Conservation (phyloP, 208 protist genomes). For the Wallacemonas sp. region DNA sequence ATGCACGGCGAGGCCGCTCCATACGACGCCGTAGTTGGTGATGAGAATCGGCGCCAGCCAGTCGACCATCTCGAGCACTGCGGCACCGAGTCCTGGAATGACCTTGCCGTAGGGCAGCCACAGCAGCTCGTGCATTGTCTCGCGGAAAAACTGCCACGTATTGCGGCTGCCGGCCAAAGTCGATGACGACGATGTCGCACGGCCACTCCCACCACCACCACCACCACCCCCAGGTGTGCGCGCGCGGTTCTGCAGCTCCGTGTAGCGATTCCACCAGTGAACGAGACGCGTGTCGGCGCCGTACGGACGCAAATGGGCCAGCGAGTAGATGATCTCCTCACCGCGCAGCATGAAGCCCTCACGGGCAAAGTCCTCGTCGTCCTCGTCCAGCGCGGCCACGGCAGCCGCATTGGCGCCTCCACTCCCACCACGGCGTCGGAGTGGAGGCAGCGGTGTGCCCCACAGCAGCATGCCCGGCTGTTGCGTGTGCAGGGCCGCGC, state of each 20-base stretch:
- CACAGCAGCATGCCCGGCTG: slow-evolving; percentile 13
- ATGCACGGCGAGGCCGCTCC: slow-evolving; percentile 25
- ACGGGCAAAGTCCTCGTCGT: slow-evolving; percentile 20
- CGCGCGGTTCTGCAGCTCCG: slow-evolving; percentile 26
- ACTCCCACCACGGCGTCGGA: neutral
- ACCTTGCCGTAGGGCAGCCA: slow-evolving; percentile 35
- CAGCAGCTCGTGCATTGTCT: slow-evolving; percentile 19
- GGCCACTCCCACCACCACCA: neutral
- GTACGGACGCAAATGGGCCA: slow-evolving; percentile 66
- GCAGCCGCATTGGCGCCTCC: too few relatives aligned
- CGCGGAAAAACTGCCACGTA: slow-evolving; percentile 11
- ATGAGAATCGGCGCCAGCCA: slow-evolving; percentile 42
- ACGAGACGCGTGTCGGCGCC: slow-evolving; percentile 60
- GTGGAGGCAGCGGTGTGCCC: slow-evolving; percentile 9
- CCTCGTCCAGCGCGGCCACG: slow-evolving; percentile 25
- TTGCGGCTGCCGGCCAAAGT: too few relatives aligned
- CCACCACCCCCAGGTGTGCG: neutral
- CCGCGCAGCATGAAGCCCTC: slow-evolving; percentile 71
- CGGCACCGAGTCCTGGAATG: slow-evolving; percentile 32
- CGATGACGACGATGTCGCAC: neutral
- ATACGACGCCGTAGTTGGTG: slow-evolving; percentile 36
- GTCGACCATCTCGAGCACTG: slow-evolving; percentile 32
- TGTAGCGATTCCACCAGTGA: slow-evolving; percentile 59
- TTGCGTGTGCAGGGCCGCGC: neutral
- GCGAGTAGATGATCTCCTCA: slow-evolving; percentile 65